Evolutionary conservation across 305 asterid species (phyloP), one percentile per base, ranked within the genome.

Genomic region (Fraxinus latifolia): DNA sequence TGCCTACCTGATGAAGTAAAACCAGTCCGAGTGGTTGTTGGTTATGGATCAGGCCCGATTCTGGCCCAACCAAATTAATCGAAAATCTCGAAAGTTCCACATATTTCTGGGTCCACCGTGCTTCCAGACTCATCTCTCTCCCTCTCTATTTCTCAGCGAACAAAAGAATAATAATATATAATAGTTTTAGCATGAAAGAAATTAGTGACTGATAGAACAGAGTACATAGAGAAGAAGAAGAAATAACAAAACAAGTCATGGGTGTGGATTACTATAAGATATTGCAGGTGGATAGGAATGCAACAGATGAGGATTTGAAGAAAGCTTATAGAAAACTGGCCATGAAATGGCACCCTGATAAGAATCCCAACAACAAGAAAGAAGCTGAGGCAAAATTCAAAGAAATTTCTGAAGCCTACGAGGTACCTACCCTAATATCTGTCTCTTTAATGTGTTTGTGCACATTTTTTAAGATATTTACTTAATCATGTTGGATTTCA

Each of bases 301-400:
- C 97, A 1, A 95, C 74, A 1, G 98, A 95, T 27, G 98, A 95
- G 9, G 98, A 93, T 32, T 85, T 95, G 91, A 95, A 95, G 92
- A 95, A 90, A 89, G 91, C 98, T 81, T 95, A 95, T 82, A 74
- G 98, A 23, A 93, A 93, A 82, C 89, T 95, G 47, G 97, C 98
- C 7, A 93, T 95, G 97, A 93, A 95, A 82, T 93, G 97, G 97
- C 97, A 93, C 31, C 97, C 97, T 33, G 97, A 93, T 44, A 93
- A 93, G 91, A 93, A 93, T 76, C 97, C 96, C 0, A 91, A 83
- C 89, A 92, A 91, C 81, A 93, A 92, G 93, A 93, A 93, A 67
- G 95, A 91, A 3, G 97, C 97, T 21, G 98, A 95, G 87, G 97
- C 97, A 11, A 93, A 90, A 87, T 95, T 93, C 89, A 95, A 95